Evolutionary conservation across 2,329 filamentous ascomycete genomes (phyloP).

Genomic region (Epichloe bromicola): DNA sequence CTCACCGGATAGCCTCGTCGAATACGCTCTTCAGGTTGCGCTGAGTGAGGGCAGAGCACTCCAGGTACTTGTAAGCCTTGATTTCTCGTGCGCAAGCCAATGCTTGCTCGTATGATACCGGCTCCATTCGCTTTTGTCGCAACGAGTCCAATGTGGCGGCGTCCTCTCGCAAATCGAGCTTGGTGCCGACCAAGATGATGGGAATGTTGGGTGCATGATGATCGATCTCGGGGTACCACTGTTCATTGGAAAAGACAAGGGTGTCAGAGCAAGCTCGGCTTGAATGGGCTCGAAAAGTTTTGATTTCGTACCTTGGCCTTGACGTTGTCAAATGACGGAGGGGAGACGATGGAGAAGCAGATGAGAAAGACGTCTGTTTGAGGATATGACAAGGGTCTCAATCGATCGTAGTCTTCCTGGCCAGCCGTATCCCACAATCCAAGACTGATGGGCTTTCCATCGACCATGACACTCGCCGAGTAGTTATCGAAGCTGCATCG

Average conservation of each 20-base stretch:
- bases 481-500: constrained; percentile 84
- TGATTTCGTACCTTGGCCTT: constrained; percentile 69
- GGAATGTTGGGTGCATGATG: constrained; percentile 92
- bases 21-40: constrained; percentile 97
- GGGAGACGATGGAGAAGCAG: constrained; percentile 96
- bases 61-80: constrained; percentile 89
- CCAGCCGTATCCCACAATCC: constrained; percentile 98
- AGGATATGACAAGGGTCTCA: constrained; percentile 90
- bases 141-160: constrained; percentile 68
- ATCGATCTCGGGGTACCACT: constrained; percentile 98
- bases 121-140: constrained; percentile 86
- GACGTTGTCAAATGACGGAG: constrained; percentile 96
- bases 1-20: constrained; percentile 93
- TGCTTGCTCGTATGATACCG: constrained; percentile 70
- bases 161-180: constrained; percentile 90
- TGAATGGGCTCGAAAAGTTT: neutral
- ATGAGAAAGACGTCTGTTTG: constrained; percentile 98
- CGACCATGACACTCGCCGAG: constrained; percentile 97
- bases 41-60: constrained; percentile 95
- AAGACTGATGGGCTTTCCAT: constrained; percentile 92
- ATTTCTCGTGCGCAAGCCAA: constrained; percentile 86
- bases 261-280: neutral
- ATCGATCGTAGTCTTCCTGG: constrained; percentile 94
- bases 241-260: neutral
- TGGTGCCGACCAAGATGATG: constrained; percentile 93